Evolutionary conservation across 441 rosid species (phyloP), one percentile per base, ranked within the genome.

Genomic region (Metrosideros polymorpha): DNA sequence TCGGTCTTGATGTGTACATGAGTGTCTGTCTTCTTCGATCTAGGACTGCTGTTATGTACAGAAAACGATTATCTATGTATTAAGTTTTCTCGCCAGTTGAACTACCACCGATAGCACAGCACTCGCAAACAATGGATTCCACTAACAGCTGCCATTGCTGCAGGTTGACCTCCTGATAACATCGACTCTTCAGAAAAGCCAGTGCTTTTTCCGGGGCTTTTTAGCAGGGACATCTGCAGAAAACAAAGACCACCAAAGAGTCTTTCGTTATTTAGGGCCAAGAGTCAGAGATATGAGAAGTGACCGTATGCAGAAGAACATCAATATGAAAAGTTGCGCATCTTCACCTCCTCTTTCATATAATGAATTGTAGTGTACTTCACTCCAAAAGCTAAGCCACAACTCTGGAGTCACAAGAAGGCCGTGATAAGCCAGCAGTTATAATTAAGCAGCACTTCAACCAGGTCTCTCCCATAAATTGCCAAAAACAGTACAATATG

Each of bases 311-410:
- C 85, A 75, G 47, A 43, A 42, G 52, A 25, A 15, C 50, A 55
- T 25, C 6, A 35, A 55, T 27, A 22, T 47, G 59, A 43, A 56
- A 56, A 19, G 52, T 42, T 30, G 59, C 12, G 32, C 50, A 83
- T 57, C 77, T 82, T 91, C 87, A 95, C 99, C 99, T 93, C 99
- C 99, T 82, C 51, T 93, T 84, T 94, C 93, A 88, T 97, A 97
- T 45, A 97, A 83, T 4, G 99, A 97, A 88, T 97, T 97, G 89
- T 97, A 97, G 86, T 97, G 99, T 39, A 97, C 99, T 92, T 97
- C 99, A 59, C 99, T 94, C 99, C 99, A 97, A 86, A 97, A 97
- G 93, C 99, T 97, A 89, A 97, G 90, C 99, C 99, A 97, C 45
- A 94, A 88, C 86, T 94, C 99, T 97, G 88, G 53, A 86, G 86